A percentile compares a stretch with the other conserved stretches of the same genome.
Evolutionary conservation across 495 filamentous ascomycete genomes (phyloP).

Genomic region (Neurospora sp.): DNA sequence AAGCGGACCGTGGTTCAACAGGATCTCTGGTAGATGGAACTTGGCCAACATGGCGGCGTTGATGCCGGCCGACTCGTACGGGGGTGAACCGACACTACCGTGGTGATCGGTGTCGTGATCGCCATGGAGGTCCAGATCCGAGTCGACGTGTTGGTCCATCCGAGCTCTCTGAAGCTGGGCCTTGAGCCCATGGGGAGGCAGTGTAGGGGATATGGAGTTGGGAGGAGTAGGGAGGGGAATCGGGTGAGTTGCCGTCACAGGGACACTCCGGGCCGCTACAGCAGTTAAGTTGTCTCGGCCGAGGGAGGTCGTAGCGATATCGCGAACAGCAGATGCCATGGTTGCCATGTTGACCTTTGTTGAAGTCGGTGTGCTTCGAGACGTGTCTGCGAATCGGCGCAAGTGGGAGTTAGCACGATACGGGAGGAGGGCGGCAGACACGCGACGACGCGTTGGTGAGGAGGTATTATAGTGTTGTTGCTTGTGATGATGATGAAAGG

Average conservation of each 20-base stretch:
- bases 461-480: constrained; percentile 1
- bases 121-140: constrained; percentile 79
- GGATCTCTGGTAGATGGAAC: constrained; percentile 83
- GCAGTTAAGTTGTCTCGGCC: constrained; percentile 52
- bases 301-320: constrained; percentile 56
- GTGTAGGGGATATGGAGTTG: constrained; percentile 87
- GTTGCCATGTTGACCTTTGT: constrained; percentile 46
- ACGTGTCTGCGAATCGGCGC: constrained; percentile 28
- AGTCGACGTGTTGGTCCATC: constrained; percentile 60
- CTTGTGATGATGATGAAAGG: background rate
- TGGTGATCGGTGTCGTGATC: constrained; percentile 48
- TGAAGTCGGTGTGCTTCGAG: constrained; percentile 35
- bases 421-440: constrained; percentile 3
- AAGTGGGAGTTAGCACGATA: constrained; percentile 12
- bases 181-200: constrained; percentile 72
- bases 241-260: constrained; percentile 47
- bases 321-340: constrained; percentile 50
- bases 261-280: constrained; percentile 48
- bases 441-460: constrained; percentile 13
- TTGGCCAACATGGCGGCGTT: constrained; percentile 80
- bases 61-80: constrained; percentile 71
- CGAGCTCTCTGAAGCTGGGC: constrained; percentile 48
- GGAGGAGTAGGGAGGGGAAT: constrained; percentile 83
- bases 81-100: constrained; percentile 36
- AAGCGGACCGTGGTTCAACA: constrained; percentile 78